Evolutionary conservation across 805 yeast genomes (phyloP).

Genomic region (Kazachstania viticola): DNA sequence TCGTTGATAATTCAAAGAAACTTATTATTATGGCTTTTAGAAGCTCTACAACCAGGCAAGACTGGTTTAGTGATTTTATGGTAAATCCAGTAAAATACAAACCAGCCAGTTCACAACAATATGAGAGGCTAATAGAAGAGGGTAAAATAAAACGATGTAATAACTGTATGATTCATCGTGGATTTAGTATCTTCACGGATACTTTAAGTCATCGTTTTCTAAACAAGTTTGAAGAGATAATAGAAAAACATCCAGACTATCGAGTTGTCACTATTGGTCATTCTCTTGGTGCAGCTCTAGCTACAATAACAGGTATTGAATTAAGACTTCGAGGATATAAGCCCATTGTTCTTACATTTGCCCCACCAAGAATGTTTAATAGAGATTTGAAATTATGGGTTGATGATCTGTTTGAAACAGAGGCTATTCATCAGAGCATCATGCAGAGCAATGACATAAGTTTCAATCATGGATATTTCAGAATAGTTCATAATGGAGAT

Average conservation of each 20-base stretch:
- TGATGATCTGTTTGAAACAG: slow-evolving; percentile 37
- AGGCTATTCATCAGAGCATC: slow-evolving; percentile 18
- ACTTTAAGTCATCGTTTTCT: slow-evolving; percentile 32
- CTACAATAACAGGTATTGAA: slow-evolving; percentile 53
- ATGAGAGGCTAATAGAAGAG: slow-evolving; percentile 13
- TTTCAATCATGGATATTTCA: slow-evolving; percentile 31
- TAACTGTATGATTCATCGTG: slow-evolving; percentile 51
- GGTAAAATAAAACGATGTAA: slow-evolving; percentile 29
- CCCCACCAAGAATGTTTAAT: slow-evolving; percentile 58
- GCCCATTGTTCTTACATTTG: slow-evolving; percentile 48
- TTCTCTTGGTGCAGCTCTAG: slow-evolving; percentile 67
- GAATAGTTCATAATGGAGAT: slow-evolving; percentile 50
- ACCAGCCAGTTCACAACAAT: slow-evolving; percentile 30
- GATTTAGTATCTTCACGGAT: slow-evolving; percentile 41
- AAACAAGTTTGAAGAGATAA: slow-evolving; percentile 26
- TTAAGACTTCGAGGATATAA: slow-evolving; percentile 40
- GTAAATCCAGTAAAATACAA: slow-evolving; percentile 35
- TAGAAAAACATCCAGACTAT: slow-evolving; percentile 35
- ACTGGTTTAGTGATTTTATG: slow-evolving; percentile 51
- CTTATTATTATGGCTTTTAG: slow-evolving; percentile 43
- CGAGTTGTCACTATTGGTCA: slow-evolving; percentile 53
- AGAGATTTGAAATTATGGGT: slow-evolving; percentile 37
- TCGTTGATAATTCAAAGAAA: slow-evolving; percentile 34
- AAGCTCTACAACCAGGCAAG: slow-evolving; percentile 51
- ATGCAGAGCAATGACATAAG: slow-evolving; percentile 17